Percentiles rank a stretch among this genome's conserved stretches.
Evolutionary conservation across 2,329 filamentous ascomycete species (phyloP).

Genomic region (Hypoxylon sp.): DNA sequence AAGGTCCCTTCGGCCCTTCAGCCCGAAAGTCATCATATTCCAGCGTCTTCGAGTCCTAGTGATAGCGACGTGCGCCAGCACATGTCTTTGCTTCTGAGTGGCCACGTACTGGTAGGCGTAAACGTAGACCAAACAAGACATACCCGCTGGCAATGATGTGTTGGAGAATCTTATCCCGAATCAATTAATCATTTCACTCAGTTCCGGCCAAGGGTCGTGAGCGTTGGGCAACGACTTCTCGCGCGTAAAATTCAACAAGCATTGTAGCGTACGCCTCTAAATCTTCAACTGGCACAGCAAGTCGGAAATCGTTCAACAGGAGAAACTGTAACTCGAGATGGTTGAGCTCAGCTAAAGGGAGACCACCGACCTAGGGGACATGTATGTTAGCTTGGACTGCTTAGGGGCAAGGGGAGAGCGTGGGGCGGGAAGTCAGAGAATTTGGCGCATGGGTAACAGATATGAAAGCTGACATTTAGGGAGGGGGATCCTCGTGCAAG

Average conservation of each 20-base stretch:
- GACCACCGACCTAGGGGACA: slow-evolving; percentile 82
- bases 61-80: slow-evolving; percentile 15
- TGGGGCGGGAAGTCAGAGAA: not conserved
- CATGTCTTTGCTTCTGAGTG: slow-evolving; percentile 5
- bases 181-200: slow-evolving; percentile 15
- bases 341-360: slow-evolving; percentile 93
- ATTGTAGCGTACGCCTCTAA: slow-evolving; percentile 98
- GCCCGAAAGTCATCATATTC: slow-evolving; percentile 23
- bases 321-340: slow-evolving; percentile 97
- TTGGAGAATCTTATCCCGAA: slow-evolving; percentile 20
- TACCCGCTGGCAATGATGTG: slow-evolving; percentile 4
- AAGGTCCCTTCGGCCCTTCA: slow-evolving; percentile 43
- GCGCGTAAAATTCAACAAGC: slow-evolving; percentile 97
- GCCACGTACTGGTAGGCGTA: slow-evolving; percentile 23
- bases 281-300: slow-evolving; percentile 93
- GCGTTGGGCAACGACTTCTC: slow-evolving; percentile 78
- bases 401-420: not conserved
- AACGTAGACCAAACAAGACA: slow-evolving; percentile 20
- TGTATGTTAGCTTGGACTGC: slow-evolving; percentile 41
- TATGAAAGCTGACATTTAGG: slow-evolving; percentile 1
- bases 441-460: not conserved
- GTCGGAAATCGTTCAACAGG: slow-evolving; percentile 93
- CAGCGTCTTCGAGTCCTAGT: slow-evolving; percentile 6
- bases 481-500: not conserved
- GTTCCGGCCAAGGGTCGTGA: slow-evolving; percentile 44